Percentiles rank a stretch among this genome's conserved stretches.
phyloP scores from a whole-genome alignment of 495 filamentous ascomycete species.

The Xylaria acuta region DNA sequence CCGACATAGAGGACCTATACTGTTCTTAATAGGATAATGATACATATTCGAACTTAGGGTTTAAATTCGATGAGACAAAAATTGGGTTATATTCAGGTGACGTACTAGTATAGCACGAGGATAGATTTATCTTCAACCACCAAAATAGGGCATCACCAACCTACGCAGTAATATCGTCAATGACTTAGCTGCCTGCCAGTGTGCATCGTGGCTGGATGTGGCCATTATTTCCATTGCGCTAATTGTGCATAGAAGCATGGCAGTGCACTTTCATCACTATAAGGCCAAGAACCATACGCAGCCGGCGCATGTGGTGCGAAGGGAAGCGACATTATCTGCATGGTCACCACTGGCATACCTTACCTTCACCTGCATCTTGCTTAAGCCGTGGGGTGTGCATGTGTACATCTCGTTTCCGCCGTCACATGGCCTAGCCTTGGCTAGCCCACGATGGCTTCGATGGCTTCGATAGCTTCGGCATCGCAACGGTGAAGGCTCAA shows the following conservation, averaged over 20 bases:
- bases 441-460: conserved; percentile 27
- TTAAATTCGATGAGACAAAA: not conserved
- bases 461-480: conserved; percentile 27
- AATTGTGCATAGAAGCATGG: not conserved
- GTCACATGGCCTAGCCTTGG: conserved; percentile 19
- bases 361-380: too few species aligned
- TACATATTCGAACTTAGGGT: not conserved
- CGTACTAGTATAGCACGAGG: not conserved
- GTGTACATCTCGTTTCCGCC: conserved; percentile 13
- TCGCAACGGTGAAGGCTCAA: conserved; percentile 15
- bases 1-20: not conserved
- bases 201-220: not conserved
- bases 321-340: conserved; percentile 8
- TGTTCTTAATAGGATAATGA: not conserved
- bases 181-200: not conserved
- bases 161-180: not conserved
- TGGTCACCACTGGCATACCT: not conserved
- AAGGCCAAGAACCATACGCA: not conserved
- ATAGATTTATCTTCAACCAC: not conserved
- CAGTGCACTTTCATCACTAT: not conserved
- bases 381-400: conserved; percentile 7
- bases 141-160: not conserved
- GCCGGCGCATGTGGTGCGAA: not conserved
- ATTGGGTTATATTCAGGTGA: not conserved
- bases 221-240: not conserved